Percentiles rank a stretch among this genome's conserved stretches.
Conservation (phyloP, 225 moss, liverwort and hornwort species). For the Marchantia polymorpha region DNA sequence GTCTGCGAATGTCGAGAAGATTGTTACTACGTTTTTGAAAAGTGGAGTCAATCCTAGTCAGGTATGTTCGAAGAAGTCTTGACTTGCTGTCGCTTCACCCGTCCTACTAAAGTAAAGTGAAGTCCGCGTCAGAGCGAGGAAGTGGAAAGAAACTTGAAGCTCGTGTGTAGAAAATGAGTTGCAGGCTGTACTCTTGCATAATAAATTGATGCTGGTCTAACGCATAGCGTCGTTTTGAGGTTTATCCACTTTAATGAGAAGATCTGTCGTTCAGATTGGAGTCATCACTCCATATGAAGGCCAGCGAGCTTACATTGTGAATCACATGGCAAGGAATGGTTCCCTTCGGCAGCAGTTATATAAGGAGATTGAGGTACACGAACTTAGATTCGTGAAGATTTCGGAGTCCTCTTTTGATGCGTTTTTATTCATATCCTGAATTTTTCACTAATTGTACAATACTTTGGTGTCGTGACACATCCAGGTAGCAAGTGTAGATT, state of each 20-base stretch:
- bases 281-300: constrained; percentile 99
- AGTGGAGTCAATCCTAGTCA: constrained; percentile 98
- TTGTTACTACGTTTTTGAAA: constrained; percentile 88
- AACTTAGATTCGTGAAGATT: background rate
- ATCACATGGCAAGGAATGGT: constrained; percentile 98
- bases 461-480: background rate
- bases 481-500: constrained; percentile 98
- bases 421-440: too few relatives aligned
- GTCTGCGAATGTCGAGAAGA: constrained; percentile 97
- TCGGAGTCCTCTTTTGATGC: background rate
- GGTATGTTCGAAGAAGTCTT: constrained; percentile 33
- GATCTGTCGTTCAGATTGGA: constrained; percentile 62
- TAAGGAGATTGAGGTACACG: constrained; percentile 84
- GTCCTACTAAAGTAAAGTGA: background rate
- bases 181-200: background rate
- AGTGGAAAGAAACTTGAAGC: background rate
- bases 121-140: background rate
- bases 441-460: background rate
- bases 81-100: background rate
- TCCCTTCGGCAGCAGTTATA: constrained; percentile 92
- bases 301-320: constrained; percentile 98
- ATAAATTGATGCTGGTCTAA: too few relatives aligned
- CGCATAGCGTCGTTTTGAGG: background rate
- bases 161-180: background rate
- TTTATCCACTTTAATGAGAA: background rate